Conservation (phyloP, 1,284 basidiomycete genomes). For the Moesziomyces globuligerus region DNA sequence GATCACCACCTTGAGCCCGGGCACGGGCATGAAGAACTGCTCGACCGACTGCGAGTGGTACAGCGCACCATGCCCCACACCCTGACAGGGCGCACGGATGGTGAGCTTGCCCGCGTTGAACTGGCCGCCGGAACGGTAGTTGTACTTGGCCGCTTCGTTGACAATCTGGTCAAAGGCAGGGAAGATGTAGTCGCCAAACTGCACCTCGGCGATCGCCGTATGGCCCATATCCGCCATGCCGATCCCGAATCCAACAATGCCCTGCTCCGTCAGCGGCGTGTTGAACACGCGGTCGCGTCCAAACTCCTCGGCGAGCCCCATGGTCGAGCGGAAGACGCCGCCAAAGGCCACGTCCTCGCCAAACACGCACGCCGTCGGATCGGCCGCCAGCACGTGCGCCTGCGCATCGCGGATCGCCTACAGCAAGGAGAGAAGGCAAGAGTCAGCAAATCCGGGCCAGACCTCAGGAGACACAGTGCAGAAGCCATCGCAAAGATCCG, state of each 20-base stretch:
- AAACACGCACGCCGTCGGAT: conserved; percentile 87
- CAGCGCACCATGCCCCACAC: conserved; percentile 73
- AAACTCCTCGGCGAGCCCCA: conserved; percentile 92
- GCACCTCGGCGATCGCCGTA: conserved; percentile 93
- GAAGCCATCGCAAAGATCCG: background rate
- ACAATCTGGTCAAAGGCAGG: conserved; percentile 75
- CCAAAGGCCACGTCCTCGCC: conserved; percentile 77
- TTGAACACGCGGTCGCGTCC: conserved; percentile 66
- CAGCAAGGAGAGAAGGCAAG: background rate
- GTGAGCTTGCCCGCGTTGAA: conserved; percentile 87
- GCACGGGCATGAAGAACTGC: conserved; percentile 85
- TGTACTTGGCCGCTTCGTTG: conserved; percentile 92
- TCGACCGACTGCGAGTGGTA: conserved; percentile 96
- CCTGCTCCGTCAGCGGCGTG: conserved; percentile 71
- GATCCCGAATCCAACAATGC: conserved; percentile 93
- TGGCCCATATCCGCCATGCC: conserved; percentile 92
- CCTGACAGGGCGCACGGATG: conserved; percentile 73
- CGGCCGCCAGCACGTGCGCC: conserved; percentile 66
- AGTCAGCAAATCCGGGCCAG: background rate
- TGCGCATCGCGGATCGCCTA: conserved; percentile 63
- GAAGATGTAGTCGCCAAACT: conserved; percentile 69
- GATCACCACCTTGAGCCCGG: conserved; percentile 90
- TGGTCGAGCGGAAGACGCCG: conserved; percentile 88
- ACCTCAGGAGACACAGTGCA: conserved; percentile 8
- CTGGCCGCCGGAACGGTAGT: conserved; percentile 86